phyloP scores from a whole-genome alignment of 202 grass and related monocot species.

The Bolboschoenoplectus hybrid region DNA sequence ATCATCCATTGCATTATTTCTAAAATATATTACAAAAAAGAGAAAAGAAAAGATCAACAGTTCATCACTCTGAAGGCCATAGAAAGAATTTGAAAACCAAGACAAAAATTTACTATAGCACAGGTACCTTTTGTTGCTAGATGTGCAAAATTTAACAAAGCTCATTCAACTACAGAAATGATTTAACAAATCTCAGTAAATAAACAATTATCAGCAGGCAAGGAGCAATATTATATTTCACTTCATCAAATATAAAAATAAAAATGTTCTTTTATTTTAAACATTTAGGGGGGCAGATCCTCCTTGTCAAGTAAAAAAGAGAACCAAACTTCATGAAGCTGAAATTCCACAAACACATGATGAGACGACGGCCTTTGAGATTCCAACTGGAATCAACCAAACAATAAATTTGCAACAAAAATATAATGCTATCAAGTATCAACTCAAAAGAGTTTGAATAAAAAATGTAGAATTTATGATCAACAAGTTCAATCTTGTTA shows the following conservation, averaged over 20 bases:
- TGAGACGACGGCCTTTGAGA: background rate
- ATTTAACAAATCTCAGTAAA: background rate
- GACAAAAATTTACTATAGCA: no score
- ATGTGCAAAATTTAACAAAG: background rate
- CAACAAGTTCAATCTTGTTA: constrained; percentile 19
- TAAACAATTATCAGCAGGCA: background rate
- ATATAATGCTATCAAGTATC: background rate
- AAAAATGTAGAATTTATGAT: background rate
- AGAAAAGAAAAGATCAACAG: no score
- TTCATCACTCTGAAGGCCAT: no score
- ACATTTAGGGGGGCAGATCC: no score
- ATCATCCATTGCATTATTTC: no score
- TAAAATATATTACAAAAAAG: no score
- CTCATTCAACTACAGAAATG: background rate
- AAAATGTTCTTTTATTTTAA: background rate
- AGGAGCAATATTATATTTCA: background rate
- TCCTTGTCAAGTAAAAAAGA: background rate
- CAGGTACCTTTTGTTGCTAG: no score
- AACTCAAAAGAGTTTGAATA: background rate
- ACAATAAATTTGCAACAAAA: background rate
- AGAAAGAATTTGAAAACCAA: no score
- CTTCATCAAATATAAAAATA: background rate
- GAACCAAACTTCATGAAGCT: background rate
- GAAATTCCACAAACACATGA: constrained; percentile 20
- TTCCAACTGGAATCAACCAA: constrained; percentile 16